Percentiles rank a stretch among this genome's conserved stretches.
phyloP scores from a whole-genome alignment of 2,329 filamentous ascomycete species.

The Thielaviopsis punctulata region DNA sequence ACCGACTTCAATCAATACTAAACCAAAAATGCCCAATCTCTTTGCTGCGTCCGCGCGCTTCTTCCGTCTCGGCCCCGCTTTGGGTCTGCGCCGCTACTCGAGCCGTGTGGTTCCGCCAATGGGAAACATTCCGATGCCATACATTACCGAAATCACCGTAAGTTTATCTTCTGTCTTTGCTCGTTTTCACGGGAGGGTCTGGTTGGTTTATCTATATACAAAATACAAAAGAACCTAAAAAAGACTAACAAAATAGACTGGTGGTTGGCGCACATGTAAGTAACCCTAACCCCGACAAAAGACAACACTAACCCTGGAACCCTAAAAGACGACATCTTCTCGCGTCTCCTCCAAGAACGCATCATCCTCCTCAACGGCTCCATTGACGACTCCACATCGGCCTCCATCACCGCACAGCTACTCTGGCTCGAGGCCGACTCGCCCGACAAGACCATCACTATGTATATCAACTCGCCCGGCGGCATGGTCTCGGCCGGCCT shows the following conservation, averaged over 20 bases:
- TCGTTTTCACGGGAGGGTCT: conserved; percentile 14
- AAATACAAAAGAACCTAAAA: no score
- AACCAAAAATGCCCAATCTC: no score
- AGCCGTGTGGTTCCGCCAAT: conserved; percentile 15
- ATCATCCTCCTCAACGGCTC: conserved; percentile 87
- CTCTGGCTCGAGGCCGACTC: conserved; percentile 96
- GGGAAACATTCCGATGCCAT: conserved; percentile 37
- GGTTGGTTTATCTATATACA: no score
- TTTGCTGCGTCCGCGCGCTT: no score
- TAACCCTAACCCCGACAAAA: no score
- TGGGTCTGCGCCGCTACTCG: no score
- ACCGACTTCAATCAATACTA: no score
- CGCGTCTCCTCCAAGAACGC: conserved; percentile 65
- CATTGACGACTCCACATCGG: conserved; percentile 78
- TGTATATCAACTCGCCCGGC: conserved; percentile 96
- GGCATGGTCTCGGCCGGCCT: conserved; percentile 68
- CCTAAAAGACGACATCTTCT: conserved; percentile 49
- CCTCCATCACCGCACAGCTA: conserved; percentile 88
- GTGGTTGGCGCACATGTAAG: conserved; percentile 63
- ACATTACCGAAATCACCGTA: conserved; percentile 40
- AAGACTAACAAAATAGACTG: conserved; percentile 36
- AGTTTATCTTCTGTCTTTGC: conserved; percentile 11
- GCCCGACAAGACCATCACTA: conserved; percentile 82
- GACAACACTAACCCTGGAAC: background rate
- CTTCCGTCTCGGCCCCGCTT: background rate